Evolutionary conservation across 768 basidiomycete genomes (phyloP).

Genomic region (Tulasnella sp.): DNA sequence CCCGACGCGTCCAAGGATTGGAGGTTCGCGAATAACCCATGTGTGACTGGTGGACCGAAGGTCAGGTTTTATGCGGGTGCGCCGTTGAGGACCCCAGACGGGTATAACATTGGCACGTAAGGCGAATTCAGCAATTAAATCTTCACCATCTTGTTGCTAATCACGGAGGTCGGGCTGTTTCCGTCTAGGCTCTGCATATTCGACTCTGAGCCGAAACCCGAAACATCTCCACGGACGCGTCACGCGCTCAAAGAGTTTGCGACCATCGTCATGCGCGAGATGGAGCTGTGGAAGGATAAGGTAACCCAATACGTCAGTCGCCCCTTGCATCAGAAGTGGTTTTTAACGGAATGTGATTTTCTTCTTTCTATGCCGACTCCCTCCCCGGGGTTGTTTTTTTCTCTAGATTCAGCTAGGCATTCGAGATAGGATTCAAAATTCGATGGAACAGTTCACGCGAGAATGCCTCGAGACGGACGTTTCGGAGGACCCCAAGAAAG

Average conservation of each 20-base stretch:
- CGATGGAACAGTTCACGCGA: slow-evolving; percentile 95
- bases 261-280: slow-evolving; percentile 89
- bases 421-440: slow-evolving; percentile 88
- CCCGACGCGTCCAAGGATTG: slow-evolving; percentile 81
- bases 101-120: slow-evolving; percentile 81
- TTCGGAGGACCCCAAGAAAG: slow-evolving; percentile 50
- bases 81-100: slow-evolving; percentile 85
- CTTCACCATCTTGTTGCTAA: background rate
- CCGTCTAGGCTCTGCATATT: slow-evolving; percentile 77
- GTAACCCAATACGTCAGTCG: slow-evolving; percentile 44
- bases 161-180: too few species aligned
- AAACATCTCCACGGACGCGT: slow-evolving; percentile 85
- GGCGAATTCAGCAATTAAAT: slow-evolving; percentile 37
- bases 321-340: background rate
- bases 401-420: slow-evolving; percentile 82
- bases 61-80: slow-evolving; percentile 92
- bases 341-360: background rate
- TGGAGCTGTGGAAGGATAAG: slow-evolving; percentile 96
- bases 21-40: slow-evolving; percentile 83
- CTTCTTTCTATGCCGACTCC: too few species aligned
- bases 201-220: slow-evolving; percentile 77
- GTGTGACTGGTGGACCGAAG: slow-evolving; percentile 65
- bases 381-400: too few species aligned
- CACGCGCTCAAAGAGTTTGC: slow-evolving; percentile 96
- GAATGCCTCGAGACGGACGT: slow-evolving; percentile 92